Conservation (phyloP, 1,284 basidiomycete genomes). For the Tilletia setariae region DNA sequence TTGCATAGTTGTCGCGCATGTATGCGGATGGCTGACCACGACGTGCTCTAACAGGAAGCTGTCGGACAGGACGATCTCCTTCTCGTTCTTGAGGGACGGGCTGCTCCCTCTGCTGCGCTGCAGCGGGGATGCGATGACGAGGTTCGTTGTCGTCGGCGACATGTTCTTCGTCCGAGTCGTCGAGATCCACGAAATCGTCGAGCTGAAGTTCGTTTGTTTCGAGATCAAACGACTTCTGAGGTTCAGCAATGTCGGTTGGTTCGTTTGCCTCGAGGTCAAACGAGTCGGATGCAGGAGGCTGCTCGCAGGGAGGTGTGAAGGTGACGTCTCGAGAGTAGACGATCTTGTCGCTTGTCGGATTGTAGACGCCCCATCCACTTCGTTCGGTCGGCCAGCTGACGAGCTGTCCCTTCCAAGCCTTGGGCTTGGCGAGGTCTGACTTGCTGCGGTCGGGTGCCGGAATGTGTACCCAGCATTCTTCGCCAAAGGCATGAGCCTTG, state of each 20-base stretch:
- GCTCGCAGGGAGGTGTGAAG: not conserved
- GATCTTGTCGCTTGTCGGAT: not conserved
- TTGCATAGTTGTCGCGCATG: not conserved
- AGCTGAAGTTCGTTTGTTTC: too few relatives aligned
- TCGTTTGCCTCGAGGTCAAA: not conserved
- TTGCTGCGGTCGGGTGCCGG: too few relatives aligned
- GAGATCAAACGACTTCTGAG: too few relatives aligned
- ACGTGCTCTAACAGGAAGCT: not conserved
- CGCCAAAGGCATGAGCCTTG: not conserved
- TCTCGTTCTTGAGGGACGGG: not conserved
- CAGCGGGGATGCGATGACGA: not conserved
- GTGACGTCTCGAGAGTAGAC: not conserved
- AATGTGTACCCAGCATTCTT: not conserved
- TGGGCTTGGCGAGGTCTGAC: too few relatives aligned
- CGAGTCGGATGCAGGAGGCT: too few relatives aligned
- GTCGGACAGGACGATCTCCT: not conserved
- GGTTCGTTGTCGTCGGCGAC: not conserved
- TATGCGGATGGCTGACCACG: not conserved
- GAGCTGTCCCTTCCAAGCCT: too few relatives aligned
- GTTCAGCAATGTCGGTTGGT: not conserved
- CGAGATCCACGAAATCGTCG: not conserved
- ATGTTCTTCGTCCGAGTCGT: not conserved
- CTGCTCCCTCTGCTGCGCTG: constrained; percentile 3
- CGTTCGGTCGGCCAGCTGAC: too few relatives aligned
- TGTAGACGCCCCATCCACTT: constrained; percentile 9